Evolutionary conservation across 768 basidiomycete species (phyloP).

Genomic region (Podaxis pistillaris): DNA sequence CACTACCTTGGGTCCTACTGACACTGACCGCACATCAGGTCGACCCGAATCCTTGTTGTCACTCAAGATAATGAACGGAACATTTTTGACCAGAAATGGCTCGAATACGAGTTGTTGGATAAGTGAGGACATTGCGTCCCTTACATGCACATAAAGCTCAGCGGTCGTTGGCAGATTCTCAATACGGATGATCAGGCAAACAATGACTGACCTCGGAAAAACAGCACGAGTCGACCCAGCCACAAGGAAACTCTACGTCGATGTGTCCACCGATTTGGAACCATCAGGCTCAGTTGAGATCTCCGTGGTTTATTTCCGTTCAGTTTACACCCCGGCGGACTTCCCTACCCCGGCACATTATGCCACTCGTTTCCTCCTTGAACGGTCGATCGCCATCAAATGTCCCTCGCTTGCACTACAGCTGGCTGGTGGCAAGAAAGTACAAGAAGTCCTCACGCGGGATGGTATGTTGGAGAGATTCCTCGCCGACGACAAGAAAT

Average conservation of each 20-base stretch:
- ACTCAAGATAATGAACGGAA: conserved; percentile 88
- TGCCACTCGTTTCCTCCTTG: conserved; percentile 71
- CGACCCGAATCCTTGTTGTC: conserved; percentile 74
- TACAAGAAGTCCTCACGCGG: conserved; percentile 83
- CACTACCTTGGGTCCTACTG: neutral
- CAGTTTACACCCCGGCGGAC: conserved; percentile 84
- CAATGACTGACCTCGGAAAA: conserved; percentile 63
- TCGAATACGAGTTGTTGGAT: conserved; percentile 86
- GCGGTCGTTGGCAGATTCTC: conserved; percentile 50
- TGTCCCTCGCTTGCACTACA: conserved; percentile 91
- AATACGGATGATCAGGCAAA: conserved; percentile 74
- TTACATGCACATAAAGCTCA: neutral
- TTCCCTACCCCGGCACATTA: conserved; percentile 69
- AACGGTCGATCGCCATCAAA: conserved; percentile 84
- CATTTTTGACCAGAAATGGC: conserved; percentile 87
- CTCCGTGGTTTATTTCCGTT: conserved; percentile 87
- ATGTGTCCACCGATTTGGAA: conserved; percentile 33
- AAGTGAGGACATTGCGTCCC: conserved; percentile 42
- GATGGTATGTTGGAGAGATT: conserved; percentile 75
- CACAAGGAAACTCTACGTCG: conserved; percentile 37
- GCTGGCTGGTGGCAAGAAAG: conserved; percentile 94
- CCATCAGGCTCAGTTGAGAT: conserved; percentile 55
- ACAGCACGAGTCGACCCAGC: conserved; percentile 54
- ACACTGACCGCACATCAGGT: conserved; percentile 23
- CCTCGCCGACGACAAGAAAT: conserved; percentile 42